Evolutionary conservation across 192 early-diverging fungal species (phyloP), one percentile per base, ranked within the genome.

Genomic region (Phlyctochytrium bullatum): DNA sequence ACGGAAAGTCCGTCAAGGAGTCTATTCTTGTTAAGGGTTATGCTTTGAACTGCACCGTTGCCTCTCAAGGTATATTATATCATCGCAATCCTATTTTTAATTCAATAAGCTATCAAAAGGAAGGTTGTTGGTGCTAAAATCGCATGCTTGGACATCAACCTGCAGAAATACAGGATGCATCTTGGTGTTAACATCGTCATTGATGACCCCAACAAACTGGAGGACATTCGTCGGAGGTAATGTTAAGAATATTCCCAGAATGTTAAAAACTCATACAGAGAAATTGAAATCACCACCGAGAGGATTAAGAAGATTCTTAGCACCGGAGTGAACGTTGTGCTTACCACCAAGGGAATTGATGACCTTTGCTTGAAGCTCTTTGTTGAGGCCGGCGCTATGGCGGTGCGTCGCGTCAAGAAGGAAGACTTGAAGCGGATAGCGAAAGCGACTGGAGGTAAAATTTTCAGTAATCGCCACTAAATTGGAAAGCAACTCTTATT

Each of bases 331-430:
- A 99, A 97, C 68, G 97, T 98, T 29, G 86, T 99, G 51, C 78
- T 99, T 63, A 99, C 96, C 40, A 99, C 97, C 34, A 97, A 97
- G 74, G 97, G 97, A 61, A 97, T 99, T 73, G 97, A 99, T 80
- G 97, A 99, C 62, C 80, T 97, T 74, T 99, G 95, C 77, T 80
- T 97, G 65, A 99, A 99, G 86, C 84, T 93, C 68, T 98, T 99
- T 75, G 94, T 97, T 36, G 97, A 99, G 78, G 92, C 92, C 56
- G 97, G 97, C 16, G 95, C 96, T 33, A 95, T 99, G 86, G 94
- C 93, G 2, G 93, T 99, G 14, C 91, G 95, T 36, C 88, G 97
- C 31, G 91, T 91, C 59, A 91, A 92, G 76, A 98, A 97, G 84
- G 97, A 99, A 17, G 97, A 99, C 73, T 80, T 97, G 52, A 94